Base-by-base conservation (phyloP, 257 asterid genomes). In the Solanum arcanum region DNA sequence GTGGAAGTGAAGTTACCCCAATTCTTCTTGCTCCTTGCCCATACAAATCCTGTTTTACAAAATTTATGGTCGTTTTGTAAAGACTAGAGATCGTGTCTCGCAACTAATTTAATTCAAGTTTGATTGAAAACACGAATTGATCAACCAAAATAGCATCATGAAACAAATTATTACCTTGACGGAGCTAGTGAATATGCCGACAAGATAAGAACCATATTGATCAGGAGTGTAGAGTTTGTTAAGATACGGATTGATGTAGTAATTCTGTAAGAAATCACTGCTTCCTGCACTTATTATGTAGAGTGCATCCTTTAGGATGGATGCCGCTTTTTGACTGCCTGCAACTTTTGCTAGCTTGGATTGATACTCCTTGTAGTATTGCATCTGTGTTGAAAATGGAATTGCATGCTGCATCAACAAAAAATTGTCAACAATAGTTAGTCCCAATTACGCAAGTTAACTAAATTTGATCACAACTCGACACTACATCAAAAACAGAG, bases 1-100 rank as follows among this genome's bases (percentile, higher is more conserved):
- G 99, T 46, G 99, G 99, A 5, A 97, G 94, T 74, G 99, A 96
- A 69, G 98, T 97, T 72, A 92, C 98, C 46, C 99, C 99, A 12
- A 97, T 95, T 87, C 92, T 93, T 87, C 99, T 94, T 1, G 99
- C 99, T 91, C 99, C 99, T 44, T 85, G 42, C 7, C 98, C 96
- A 83, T 97, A 89, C 83, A 97, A 87, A 83, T 87, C 90, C 98
- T 97, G 88, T 86, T 86, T 33, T 73, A 42, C 20, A 35, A 3
- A 62, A 11, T 13, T 60, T 39, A 39, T 7, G 42, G 42, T 39
- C 9, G 42, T 39, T 39, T 39, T 0, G 42, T 39, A 39, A 39
- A 6, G 42, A 39, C 42, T 39, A 39, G 42, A 39, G 42, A 0
- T 39, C 7, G 33, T 66, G 27, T 25, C 12, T 27, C 46, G 8